phyloP scores from a whole-genome alignment of 306 rosid genomes.

The Ziziphus jujuba region DNA sequence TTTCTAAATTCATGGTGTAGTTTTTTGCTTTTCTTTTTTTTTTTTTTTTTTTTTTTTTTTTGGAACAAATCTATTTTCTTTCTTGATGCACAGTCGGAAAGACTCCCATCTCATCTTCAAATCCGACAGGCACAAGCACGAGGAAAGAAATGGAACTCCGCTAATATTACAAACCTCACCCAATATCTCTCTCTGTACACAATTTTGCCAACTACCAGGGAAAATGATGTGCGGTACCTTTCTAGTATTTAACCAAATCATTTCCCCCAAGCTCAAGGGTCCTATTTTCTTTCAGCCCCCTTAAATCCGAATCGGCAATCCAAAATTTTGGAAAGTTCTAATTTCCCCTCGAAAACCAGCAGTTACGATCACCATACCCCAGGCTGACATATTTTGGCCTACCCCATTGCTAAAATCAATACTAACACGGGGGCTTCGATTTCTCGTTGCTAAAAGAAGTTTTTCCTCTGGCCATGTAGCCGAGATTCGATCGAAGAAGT shows the following conservation, averaged over 20 bases:
- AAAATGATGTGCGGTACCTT: conserved; percentile 33
- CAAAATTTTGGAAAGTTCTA: conserved; percentile 92
- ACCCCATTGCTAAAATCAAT: conserved; percentile 55
- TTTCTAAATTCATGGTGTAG: conserved; percentile 58
- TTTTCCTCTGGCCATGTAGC: conserved; percentile 98
- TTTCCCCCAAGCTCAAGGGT: conserved; percentile 32
- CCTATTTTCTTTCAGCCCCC: conserved; percentile 27
- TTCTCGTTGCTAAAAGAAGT: conserved; percentile 58
- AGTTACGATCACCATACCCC: conserved; percentile 97
- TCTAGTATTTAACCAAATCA: conserved; percentile 32
- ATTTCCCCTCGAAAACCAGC: conserved; percentile 94
- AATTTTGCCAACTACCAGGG: conserved; percentile 47
- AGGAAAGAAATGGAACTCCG: conserved; percentile 60
- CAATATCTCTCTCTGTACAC: conserved; percentile 74
- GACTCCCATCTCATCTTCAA: conserved; percentile 32
- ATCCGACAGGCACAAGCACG: conserved; percentile 61
- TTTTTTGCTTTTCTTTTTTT: conserved; percentile 16
- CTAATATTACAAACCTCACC: conserved; percentile 82
- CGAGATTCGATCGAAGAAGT: conserved; percentile 85
- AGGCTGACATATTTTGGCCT: conserved; percentile 65
- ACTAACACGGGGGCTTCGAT: conserved; percentile 76
- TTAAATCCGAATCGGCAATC: conserved; percentile 77
- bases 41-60: conserved; percentile 3
- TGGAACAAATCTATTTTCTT: conserved; percentile 44
- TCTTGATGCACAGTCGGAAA: conserved; percentile 47